These are phyloP conservation scores for Talaromyces wortmannii DNA, from an alignment of 495 filamentous ascomycete genomes.

Conservation along the genomic window DNA sequence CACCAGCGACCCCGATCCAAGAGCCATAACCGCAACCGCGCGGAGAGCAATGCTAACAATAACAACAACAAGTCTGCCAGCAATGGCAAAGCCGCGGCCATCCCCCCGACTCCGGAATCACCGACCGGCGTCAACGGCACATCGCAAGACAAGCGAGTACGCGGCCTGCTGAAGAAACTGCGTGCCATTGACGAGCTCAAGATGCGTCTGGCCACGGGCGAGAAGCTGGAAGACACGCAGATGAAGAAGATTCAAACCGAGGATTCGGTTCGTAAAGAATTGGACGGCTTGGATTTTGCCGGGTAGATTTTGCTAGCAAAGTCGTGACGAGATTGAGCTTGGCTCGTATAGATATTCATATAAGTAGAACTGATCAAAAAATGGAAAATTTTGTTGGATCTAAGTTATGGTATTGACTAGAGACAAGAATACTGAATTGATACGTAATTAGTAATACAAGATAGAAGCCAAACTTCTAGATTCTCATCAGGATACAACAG, in stretches of 20 bases:
- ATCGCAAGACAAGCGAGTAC: slow-evolving; percentile 77
- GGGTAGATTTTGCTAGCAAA: slow-evolving; percentile 17
- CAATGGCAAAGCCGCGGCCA: slow-evolving; percentile 10
- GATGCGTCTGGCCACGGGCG: slow-evolving; percentile 86
- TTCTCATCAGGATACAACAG: too few species aligned
- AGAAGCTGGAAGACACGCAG: slow-evolving; percentile 97
- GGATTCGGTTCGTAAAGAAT: slow-evolving; percentile 69
- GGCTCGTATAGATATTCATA: neutral
- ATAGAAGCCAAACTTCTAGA: too few species aligned
- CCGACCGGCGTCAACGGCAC: slow-evolving; percentile 18
- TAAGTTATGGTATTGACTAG: neutral
- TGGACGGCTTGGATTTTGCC: slow-evolving; percentile 55
- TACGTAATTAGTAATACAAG: too few species aligned
- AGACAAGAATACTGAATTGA: too few species aligned
- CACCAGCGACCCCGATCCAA: slow-evolving; percentile 57
- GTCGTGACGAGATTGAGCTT: too few species aligned
- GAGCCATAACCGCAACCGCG: slow-evolving; percentile 32
- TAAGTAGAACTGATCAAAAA: neutral
- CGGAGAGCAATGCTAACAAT: slow-evolving; percentile 31
- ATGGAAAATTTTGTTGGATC: neutral
- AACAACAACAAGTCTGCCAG: slow-evolving; percentile 10
- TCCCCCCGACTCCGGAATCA: slow-evolving; percentile 13
- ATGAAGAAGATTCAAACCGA: slow-evolving; percentile 97
- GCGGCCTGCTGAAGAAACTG: slow-evolving; percentile 91
- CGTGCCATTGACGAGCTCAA: slow-evolving; percentile 96